Conservation (phyloP, 2,329 filamentous ascomycete species). For the Zymoseptoria ardabiliae region DNA sequence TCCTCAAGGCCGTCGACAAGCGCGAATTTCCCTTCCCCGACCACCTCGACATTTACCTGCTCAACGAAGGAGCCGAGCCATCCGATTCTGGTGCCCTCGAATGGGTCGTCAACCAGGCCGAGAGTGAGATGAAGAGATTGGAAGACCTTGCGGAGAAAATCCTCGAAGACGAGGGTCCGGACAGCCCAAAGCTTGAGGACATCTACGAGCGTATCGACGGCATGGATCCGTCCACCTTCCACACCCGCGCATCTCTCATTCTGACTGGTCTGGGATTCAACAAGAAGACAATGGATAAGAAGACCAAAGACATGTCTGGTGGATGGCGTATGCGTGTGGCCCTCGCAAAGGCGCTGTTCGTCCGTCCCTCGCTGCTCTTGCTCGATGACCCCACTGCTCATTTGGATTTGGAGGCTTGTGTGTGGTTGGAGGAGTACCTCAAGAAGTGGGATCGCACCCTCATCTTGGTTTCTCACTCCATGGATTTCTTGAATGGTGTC, state of each 20-base stretch:
- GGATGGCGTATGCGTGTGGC: slow-evolving; percentile 99
- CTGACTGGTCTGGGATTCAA: slow-evolving; percentile 98
- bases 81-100: slow-evolving; percentile 85
- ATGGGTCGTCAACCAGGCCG: slow-evolving; percentile 93
- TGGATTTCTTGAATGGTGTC: slow-evolving; percentile 99
- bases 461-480: slow-evolving; percentile 91
- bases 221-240: slow-evolving; percentile 97
- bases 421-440: slow-evolving; percentile 99
- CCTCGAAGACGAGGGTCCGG: slow-evolving; percentile 84
- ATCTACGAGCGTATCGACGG: slow-evolving; percentile 98
- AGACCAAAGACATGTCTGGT: slow-evolving; percentile 99
- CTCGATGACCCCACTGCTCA: slow-evolving; percentile 98
- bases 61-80: slow-evolving; percentile 92
- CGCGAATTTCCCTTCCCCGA: slow-evolving; percentile 95
- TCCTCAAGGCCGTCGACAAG: slow-evolving; percentile 87
- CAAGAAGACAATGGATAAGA: slow-evolving; percentile 96
- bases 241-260: slow-evolving; percentile 91
- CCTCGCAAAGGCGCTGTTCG: slow-evolving; percentile 93
- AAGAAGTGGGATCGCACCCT: slow-evolving; percentile 99
- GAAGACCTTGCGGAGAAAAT: slow-evolving; percentile 85
- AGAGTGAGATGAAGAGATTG: slow-evolving; percentile 83
- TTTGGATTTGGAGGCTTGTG: slow-evolving; percentile 97
- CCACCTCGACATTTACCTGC: slow-evolving; percentile 94
- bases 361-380: slow-evolving; percentile 90
- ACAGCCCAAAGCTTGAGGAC: slow-evolving; percentile 83